Evolutionary conservation across 305 asterid species (phyloP).

Genomic region (Plantago coronopus): DNA sequence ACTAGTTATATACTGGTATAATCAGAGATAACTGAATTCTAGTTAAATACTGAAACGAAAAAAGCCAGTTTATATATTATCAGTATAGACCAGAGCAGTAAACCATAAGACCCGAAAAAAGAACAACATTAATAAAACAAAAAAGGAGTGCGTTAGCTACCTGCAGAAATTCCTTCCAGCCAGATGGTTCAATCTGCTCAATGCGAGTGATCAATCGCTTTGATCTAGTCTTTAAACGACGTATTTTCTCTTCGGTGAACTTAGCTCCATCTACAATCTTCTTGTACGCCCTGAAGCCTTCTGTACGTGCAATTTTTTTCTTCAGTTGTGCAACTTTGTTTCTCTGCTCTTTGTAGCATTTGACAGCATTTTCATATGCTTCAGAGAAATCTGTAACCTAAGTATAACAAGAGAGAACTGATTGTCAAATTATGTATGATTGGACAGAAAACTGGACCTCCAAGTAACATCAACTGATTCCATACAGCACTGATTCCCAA

Average conservation of each 20-base stretch:
- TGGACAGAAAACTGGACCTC: neutral
- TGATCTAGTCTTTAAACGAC: conserved; percentile 79
- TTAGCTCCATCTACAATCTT: conserved; percentile 74
- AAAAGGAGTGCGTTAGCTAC: conserved; percentile 29
- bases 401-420: conserved; percentile 22
- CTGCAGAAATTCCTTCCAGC: conserved; percentile 99
- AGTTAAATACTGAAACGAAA: too few species aligned
- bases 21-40: too few species aligned
- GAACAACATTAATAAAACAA: conserved; percentile 12
- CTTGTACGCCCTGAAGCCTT: conserved; percentile 89
- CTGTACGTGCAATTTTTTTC: conserved; percentile 81
- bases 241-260: conserved; percentile 84
- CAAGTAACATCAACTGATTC: too few species aligned
- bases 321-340: conserved; percentile 85
- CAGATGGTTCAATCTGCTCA: conserved; percentile 98
- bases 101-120: too few species aligned
- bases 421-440: neutral
- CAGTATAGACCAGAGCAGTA: too few species aligned
- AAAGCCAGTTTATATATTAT: too few species aligned
- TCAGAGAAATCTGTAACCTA: conserved; percentile 66
- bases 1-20: too few species aligned
- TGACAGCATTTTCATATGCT: conserved; percentile 68
- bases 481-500: too few species aligned
- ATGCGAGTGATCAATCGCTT: conserved; percentile 72
- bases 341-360: conserved; percentile 85